These are phyloP conservation scores for Sporothrix variecibatus DNA, from an alignment of 2,329 filamentous ascomycete species.

Conservation along the genomic window DNA sequence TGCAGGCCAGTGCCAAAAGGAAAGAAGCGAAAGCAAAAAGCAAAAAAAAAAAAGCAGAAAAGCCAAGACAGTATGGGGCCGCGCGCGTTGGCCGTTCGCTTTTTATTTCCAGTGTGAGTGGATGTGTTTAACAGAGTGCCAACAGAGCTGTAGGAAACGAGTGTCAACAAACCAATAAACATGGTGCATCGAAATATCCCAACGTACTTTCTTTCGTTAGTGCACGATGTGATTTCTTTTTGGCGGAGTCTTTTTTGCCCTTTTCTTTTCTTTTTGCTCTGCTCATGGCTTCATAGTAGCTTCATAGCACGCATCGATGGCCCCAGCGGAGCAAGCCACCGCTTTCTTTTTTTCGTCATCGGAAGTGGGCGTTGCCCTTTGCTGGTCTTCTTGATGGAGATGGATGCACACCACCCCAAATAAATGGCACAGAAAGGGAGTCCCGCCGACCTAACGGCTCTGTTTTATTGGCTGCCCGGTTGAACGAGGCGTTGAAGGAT, in stretches of 20 bases:
- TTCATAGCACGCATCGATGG: neutral
- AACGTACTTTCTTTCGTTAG: neutral
- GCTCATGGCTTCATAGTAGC: neutral
- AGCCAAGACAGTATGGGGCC: conserved; percentile 17
- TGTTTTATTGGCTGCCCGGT: neutral
- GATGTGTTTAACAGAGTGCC: neutral
- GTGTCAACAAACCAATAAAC: neutral
- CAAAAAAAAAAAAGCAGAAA: neutral
- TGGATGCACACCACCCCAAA: too few relatives aligned
- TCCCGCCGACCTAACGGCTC: neutral
- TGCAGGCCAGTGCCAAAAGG: neutral
- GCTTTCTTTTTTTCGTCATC: neutral
- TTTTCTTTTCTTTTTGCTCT: neutral
- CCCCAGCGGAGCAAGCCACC: neutral
- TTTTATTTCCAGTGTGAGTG: neutral
- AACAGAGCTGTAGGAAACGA: neutral
- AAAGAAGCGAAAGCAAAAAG: neutral
- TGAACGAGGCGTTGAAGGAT: neutral
- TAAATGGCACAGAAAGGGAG: neutral
- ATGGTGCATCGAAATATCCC: neutral
- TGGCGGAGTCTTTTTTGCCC: neutral
- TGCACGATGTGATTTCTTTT: conserved; percentile 11
- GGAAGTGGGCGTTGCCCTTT: neutral
- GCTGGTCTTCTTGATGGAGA: neutral
- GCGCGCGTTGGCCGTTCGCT: conserved; percentile 10